Percentiles rank a stretch among this genome's conserved stretches.
Conservation (phyloP, 768 basidiomycete species). For the Nevesoporus exiguus region DNA sequence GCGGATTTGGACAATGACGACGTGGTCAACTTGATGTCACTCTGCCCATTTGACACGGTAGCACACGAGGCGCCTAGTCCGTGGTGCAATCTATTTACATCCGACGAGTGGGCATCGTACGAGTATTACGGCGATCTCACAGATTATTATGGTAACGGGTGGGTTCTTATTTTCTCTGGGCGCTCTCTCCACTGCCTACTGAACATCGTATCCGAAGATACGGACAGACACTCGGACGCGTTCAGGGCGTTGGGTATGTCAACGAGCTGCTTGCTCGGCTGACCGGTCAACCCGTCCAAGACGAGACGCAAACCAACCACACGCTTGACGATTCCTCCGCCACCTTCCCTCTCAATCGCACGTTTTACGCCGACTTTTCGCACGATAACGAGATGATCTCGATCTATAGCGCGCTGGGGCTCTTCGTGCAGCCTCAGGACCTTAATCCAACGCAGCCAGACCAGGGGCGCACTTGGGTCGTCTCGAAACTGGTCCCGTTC, state of each 20-base stretch:
- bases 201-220: conserved; percentile 39
- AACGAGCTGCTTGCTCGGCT: conserved; percentile 84
- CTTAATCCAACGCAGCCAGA: conserved; percentile 12
- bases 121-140: conserved; percentile 68
- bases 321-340: conserved; percentile 60
- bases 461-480: conserved; percentile 45
- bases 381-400: conserved; percentile 84
- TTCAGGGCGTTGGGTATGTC: conserved; percentile 82
- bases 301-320: conserved; percentile 71
- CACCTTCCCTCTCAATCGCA: conserved; percentile 70
- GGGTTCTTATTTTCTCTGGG: not conserved
- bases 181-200: not conserved
- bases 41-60: conserved; percentile 76
- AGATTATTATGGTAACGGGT: conserved; percentile 77
- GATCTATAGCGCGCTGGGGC: conserved; percentile 58
- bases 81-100: conserved; percentile 66
- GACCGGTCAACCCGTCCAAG: conserved; percentile 55
- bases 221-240: conserved; percentile 60
- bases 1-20: conserved; percentile 55
- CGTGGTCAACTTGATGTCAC: conserved; percentile 54
- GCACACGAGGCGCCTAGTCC: conserved; percentile 46
- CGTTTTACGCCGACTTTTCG: conserved; percentile 75
- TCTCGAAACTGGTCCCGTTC: conserved; percentile 65
- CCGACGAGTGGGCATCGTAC: conserved; percentile 56
- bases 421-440: conserved; percentile 39